These are phyloP conservation scores for Brassica juncea DNA, from an alignment of 345 rosid species.

Conservation along the genomic window DNA sequence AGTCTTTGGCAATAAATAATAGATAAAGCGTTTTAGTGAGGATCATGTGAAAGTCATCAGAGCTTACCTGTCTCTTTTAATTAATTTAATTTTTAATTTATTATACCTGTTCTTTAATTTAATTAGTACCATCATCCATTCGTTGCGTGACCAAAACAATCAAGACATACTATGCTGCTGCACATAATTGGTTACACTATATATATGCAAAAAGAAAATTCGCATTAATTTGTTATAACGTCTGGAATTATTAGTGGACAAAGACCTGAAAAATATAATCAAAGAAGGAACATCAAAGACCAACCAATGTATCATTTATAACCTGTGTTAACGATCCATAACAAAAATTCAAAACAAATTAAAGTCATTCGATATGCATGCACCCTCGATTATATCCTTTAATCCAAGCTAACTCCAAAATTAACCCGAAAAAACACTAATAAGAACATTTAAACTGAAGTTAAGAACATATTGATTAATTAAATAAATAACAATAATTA, in stretches of 20 bases:
- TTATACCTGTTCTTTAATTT: not conserved
- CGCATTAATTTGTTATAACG: not conserved
- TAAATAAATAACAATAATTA: slow-evolving; percentile 34
- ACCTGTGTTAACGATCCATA: slow-evolving; percentile 38
- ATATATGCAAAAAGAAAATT: not conserved
- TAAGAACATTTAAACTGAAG: slow-evolving; percentile 20
- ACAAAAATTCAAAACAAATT: slow-evolving; percentile 37
- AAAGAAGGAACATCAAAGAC: slow-evolving; percentile 30
- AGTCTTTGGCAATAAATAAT: slow-evolving; percentile 29
- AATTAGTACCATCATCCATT: slow-evolving; percentile 22
- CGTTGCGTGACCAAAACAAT: slow-evolving; percentile 8
- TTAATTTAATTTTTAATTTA: slow-evolving; percentile 1
- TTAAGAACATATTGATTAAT: slow-evolving; percentile 33
- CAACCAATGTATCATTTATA: slow-evolving; percentile 43
- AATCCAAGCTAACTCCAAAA: slow-evolving; percentile 27
- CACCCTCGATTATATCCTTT: slow-evolving; percentile 33
- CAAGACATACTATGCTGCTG: slow-evolving; percentile 1
- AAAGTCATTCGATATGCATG: slow-evolving; percentile 45
- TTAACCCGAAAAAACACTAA: slow-evolving; percentile 26
- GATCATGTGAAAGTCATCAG: slow-evolving; percentile 43
- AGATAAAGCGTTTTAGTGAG: slow-evolving; percentile 35
- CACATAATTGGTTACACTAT: not conserved
- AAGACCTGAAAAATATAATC: slow-evolving; percentile 4
- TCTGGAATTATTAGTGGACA: not conserved
- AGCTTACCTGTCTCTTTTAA: slow-evolving; percentile 37